These are phyloP conservation scores for Lasiosphaeriaceae sp. DNA, from an alignment of 495 filamentous ascomycete species.

Conservation along the genomic window DNA sequence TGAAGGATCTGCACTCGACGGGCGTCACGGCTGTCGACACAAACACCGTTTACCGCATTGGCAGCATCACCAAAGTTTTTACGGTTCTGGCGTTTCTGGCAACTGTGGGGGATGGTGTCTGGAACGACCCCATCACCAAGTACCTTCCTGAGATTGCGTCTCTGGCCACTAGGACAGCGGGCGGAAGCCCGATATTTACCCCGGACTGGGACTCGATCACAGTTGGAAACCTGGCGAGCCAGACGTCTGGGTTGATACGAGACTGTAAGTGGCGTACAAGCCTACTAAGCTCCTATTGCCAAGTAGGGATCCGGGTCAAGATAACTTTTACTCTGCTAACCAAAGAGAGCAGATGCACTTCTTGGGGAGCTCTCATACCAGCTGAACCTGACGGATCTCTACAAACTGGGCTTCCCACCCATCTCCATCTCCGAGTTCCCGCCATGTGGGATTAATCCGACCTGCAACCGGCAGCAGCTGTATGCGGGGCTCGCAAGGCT, in stretches of 20 bases:
- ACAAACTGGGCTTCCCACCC: constrained; percentile 28
- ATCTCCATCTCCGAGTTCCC: constrained; percentile 42
- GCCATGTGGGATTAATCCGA: constrained; percentile 37
- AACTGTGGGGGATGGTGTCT: constrained; percentile 31
- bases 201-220: constrained; percentile 54
- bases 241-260: constrained; percentile 48
- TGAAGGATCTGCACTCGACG: constrained; percentile 30
- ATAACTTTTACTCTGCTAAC: too few species aligned
- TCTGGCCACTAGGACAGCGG: constrained; percentile 27
- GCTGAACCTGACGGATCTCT: constrained; percentile 18
- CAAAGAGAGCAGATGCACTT: constrained; percentile 38
- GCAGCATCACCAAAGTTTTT: constrained; percentile 49
- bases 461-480: constrained; percentile 38
- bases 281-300: too few species aligned
- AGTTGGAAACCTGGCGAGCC: constrained; percentile 50
- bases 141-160: constrained; percentile 52
- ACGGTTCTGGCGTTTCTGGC: constrained; percentile 43
- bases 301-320: too few species aligned
- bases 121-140: constrained; percentile 42
- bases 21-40: constrained; percentile 38
- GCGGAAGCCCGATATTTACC: constrained; percentile 29
- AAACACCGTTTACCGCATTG: constrained; percentile 45
- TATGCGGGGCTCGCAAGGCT: constrained; percentile 30
- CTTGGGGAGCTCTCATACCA: constrained; percentile 39
- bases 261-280: constrained; percentile 34